A percentile compares a stretch with the other conserved stretches of the same genome.
Conservation (phyloP, 2,329 filamentous ascomycete genomes). For the Blastomyces parvus region DNA sequence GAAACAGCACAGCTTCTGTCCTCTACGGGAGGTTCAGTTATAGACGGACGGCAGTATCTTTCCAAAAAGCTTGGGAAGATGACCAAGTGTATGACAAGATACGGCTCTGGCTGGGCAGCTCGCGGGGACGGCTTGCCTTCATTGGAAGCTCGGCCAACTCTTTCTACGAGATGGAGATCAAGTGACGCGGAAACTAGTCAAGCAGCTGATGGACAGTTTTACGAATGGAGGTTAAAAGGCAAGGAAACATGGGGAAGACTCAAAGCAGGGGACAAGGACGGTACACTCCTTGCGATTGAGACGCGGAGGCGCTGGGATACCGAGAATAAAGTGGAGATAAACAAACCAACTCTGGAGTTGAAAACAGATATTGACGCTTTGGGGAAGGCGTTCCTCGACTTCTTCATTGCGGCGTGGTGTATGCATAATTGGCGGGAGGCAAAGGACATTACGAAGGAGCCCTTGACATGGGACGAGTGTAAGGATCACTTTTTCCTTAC, state of each 20-base stretch:
- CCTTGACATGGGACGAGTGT: slow-evolving; percentile 17
- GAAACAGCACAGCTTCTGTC: slow-evolving; percentile 9
- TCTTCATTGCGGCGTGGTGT: slow-evolving; percentile 16
- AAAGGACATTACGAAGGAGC: slow-evolving; percentile 16
- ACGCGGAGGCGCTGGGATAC: slow-evolving; percentile 16
- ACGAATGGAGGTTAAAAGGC: slow-evolving; percentile 15
- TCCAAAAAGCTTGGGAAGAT: slow-evolving; percentile 14
- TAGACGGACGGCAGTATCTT: slow-evolving; percentile 13
- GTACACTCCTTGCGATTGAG: slow-evolving; percentile 14
- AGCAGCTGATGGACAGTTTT: slow-evolving; percentile 3
- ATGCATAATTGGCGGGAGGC: slow-evolving; percentile 18
- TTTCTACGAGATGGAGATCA: background rate
- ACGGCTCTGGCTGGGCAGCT: slow-evolving; percentile 13
- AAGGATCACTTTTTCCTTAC: slow-evolving; percentile 1
- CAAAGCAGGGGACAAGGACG: slow-evolving; percentile 4
- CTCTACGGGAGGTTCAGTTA: slow-evolving; percentile 12
- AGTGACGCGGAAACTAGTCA: background rate
- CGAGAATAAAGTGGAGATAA: slow-evolving; percentile 12
- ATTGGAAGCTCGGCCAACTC: slow-evolving; percentile 8
- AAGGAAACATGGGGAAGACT: background rate
- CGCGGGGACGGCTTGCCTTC: slow-evolving; percentile 13
- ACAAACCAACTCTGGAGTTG: slow-evolving; percentile 13
- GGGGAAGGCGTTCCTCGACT: slow-evolving; percentile 14
- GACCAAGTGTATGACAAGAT: slow-evolving; percentile 11
- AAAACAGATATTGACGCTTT: slow-evolving; percentile 10